Evolutionary conservation across 179 eudicot species (phyloP).

Genomic region (Monotropa hypopitys): DNA sequence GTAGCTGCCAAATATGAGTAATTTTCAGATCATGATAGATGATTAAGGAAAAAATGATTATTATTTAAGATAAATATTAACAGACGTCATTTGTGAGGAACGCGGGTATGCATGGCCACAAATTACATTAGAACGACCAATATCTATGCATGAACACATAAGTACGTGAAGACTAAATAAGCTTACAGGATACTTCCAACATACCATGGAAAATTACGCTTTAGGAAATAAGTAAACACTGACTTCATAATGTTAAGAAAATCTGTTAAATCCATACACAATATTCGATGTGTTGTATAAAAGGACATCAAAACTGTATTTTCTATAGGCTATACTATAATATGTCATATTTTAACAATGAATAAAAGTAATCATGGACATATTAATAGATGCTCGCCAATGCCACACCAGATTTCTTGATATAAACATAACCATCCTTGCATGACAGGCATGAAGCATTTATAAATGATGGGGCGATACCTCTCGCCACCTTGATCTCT

Average conservation of each 20-base stretch:
- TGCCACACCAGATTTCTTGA: too few species aligned
- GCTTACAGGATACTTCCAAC: not conserved
- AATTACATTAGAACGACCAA: not conserved
- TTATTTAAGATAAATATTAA: not conserved
- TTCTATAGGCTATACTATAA: too few species aligned
- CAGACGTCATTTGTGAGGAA: not conserved
- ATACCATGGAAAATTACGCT: not conserved
- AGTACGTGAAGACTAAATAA: not conserved
- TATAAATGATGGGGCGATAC: too few species aligned
- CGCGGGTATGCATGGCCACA: not conserved
- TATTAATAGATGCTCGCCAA: not conserved
- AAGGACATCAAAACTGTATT: not conserved
- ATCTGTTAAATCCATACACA: not conserved
- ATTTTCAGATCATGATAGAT: conserved; percentile 15
- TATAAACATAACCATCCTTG: too few species aligned
- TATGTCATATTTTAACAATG: not conserved
- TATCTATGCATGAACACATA: not conserved
- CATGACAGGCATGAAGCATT: too few species aligned
- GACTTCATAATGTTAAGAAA: not conserved
- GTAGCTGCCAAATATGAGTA: conserved; percentile 50
- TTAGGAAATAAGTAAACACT: not conserved
- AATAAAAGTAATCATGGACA: not conserved
- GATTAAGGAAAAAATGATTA: not conserved
- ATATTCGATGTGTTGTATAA: not conserved
- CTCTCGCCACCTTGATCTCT: too few species aligned